Evolutionary conservation across 768 basidiomycete genomes (phyloP).

Genomic region (Scleroderma bovista): DNA sequence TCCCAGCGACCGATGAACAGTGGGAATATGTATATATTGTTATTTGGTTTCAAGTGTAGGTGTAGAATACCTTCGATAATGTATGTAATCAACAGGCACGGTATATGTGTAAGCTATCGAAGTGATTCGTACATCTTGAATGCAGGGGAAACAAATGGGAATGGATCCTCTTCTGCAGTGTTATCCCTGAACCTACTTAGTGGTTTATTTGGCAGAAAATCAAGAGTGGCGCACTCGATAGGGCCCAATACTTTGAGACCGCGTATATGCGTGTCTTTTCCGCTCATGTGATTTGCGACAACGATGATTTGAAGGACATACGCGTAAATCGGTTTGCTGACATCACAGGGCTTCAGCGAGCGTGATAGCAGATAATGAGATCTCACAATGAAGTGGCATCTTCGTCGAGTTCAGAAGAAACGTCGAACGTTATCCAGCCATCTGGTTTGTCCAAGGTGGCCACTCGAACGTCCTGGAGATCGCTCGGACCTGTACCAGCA

Average conservation of each 20-base stretch:
- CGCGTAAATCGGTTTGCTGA: conserved; percentile 80
- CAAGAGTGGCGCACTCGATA: conserved; percentile 49
- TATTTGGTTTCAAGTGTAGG: conserved; percentile 18
- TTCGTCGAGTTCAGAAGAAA: conserved; percentile 73
- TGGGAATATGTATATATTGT: conserved; percentile 6
- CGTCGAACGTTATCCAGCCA: conserved; percentile 89
- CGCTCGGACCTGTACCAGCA: conserved; percentile 86
- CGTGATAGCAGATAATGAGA: background rate
- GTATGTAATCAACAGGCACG: conserved; percentile 9
- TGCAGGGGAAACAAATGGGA: conserved; percentile 55
- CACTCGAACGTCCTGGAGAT: conserved; percentile 86
- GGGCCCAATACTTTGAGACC: conserved; percentile 87
- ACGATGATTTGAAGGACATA: conserved; percentile 90
- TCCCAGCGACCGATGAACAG: conserved; percentile 4
- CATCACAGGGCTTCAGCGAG: background rate
- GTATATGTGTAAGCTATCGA: conserved; percentile 37
- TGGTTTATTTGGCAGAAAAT: background rate
- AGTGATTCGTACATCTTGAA: conserved; percentile 81
- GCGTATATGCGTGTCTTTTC: conserved; percentile 97
- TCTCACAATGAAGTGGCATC: conserved; percentile 77
- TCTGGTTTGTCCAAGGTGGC: conserved; percentile 87
- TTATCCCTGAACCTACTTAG: conserved; percentile 32
- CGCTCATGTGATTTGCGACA: conserved; percentile 93
- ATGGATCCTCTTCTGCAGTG: conserved; percentile 58
- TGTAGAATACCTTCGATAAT: conserved; percentile 26